Evolutionary conservation across 1,139 yeast genomes (phyloP).

Genomic region (Protomyces lactucae-debilis): DNA sequence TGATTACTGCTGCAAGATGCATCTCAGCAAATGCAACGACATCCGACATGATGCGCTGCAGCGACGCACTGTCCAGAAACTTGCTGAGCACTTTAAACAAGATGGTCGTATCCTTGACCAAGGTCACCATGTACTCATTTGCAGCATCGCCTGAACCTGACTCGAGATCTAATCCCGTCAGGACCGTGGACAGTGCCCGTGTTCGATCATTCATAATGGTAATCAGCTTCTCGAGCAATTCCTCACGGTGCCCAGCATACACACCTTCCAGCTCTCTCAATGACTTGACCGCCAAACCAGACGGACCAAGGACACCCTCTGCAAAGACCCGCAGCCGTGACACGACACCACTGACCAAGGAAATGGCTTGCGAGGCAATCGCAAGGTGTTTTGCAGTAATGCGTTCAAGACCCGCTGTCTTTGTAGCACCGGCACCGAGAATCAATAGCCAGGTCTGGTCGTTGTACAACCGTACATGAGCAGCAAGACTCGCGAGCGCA

Average conservation of each 20-base stretch:
- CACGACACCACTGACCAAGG: conserved; percentile 42
- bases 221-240: conserved; percentile 61
- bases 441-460: conserved; percentile 58
- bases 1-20: conserved; percentile 1
- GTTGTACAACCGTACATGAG: conserved; percentile 52
- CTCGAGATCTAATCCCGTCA: conserved; percentile 37
- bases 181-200: neutral
- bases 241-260: conserved; percentile 59
- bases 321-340: conserved; percentile 41
- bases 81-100: conserved; percentile 47
- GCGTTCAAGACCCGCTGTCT: conserved; percentile 68
- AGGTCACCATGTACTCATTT: conserved; percentile 60
- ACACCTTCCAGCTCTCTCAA: conserved; percentile 41
- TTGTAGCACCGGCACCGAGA: conserved; percentile 71
- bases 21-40: conserved; percentile 10
- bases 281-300: conserved; percentile 26
- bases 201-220: conserved; percentile 64
- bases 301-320: conserved; percentile 34
- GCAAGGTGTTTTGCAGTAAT: conserved; percentile 73
- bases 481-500: conserved; percentile 44
- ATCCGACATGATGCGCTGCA: conserved; percentile 5
- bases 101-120: conserved; percentile 46
- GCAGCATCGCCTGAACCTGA: conserved; percentile 44
- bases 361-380: conserved; percentile 58
- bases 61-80: conserved; percentile 42